Percentiles rank a stretch among this genome's conserved stretches.
Evolutionary conservation across 768 basidiomycete genomes (phyloP).

Genomic region (Psilocybe cubensis): DNA sequence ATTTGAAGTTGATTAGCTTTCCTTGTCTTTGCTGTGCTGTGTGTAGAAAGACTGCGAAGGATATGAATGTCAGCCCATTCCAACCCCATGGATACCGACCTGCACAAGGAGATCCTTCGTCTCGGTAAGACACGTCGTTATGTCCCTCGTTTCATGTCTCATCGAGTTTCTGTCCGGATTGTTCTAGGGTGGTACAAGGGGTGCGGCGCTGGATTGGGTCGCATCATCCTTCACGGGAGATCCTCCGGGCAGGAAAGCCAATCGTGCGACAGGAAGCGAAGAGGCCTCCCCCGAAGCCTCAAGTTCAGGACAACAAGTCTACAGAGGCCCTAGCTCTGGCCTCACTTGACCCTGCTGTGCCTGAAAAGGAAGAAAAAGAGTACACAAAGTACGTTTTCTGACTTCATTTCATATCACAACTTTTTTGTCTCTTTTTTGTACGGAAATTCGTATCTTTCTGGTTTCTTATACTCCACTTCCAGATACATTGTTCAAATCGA

Average conservation of each 20-base stretch:
- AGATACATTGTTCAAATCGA: conserved; percentile 81
- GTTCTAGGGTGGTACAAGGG: conserved; percentile 70
- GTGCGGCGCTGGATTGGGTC: conserved; percentile 79
- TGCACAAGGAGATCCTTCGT: conserved; percentile 31
- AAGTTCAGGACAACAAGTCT: conserved; percentile 47
- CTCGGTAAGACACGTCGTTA: conserved; percentile 28
- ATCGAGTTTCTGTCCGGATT: neutral
- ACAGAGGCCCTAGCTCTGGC: conserved; percentile 62
- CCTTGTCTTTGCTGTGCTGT: neutral
- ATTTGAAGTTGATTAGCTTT: neutral
- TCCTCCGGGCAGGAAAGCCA: conserved; percentile 39
- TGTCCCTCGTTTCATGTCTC: neutral
- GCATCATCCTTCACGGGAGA: conserved; percentile 47
- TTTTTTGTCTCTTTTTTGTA: too few species aligned
- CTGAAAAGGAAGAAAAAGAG: conserved; percentile 66
- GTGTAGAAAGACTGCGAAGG: conserved; percentile 68
- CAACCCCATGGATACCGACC: conserved; percentile 52
- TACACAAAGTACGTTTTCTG: conserved; percentile 62
- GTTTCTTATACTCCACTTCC: too few species aligned
- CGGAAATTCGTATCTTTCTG: too few species aligned
- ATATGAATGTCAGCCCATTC: conserved; percentile 78
- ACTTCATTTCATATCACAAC: neutral
- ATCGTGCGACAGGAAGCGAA: conserved; percentile 37
- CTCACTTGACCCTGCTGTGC: conserved; percentile 65
- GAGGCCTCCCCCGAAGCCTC: conserved; percentile 30